A percentile compares a stretch with the other conserved stretches of the same genome.
Evolutionary conservation across 148 eudicot genomes (phyloP).

Genomic region (Camellia japonica): DNA sequence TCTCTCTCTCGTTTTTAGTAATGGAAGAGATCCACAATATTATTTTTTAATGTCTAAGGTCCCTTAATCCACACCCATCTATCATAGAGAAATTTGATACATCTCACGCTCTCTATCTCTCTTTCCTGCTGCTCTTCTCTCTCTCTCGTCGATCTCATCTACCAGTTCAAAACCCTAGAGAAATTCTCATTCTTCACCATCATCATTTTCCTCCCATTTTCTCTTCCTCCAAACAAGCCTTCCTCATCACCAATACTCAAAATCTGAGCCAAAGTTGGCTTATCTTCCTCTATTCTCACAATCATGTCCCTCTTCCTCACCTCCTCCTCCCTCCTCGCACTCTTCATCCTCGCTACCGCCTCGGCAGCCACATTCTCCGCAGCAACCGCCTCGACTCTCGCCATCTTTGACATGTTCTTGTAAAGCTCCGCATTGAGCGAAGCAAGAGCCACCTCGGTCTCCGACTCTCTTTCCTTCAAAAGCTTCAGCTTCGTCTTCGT

Average conservation of each 20-base stretch:
- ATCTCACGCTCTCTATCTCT: too few relatives aligned
- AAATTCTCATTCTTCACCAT: conserved; percentile 57
- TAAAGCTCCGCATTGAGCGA: conserved; percentile 76
- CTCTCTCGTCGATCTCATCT: too few relatives aligned
- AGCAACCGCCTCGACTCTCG: conserved; percentile 54
- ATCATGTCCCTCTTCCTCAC: conserved; percentile 23
- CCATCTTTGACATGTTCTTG: conserved; percentile 75
- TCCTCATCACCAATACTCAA: conserved; percentile 45
- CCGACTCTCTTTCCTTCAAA: conserved; percentile 63
- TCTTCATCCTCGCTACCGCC: conserved; percentile 16
- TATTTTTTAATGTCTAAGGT: too few relatives aligned
- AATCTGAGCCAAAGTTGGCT: conserved; percentile 52
- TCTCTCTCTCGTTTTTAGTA: too few relatives aligned
- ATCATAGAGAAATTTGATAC: too few relatives aligned
- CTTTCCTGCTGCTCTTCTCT: too few relatives aligned
- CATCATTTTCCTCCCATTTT: conserved; percentile 23
- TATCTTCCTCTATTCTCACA: conserved; percentile 23
- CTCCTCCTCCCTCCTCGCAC: conserved; percentile 7
- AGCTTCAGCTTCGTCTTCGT: conserved; percentile 69
- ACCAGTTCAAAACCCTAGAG: too few relatives aligned
- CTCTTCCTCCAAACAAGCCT: conserved; percentile 18
- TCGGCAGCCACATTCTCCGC: conserved; percentile 24
- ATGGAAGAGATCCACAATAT: too few relatives aligned
- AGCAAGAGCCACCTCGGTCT: conserved; percentile 73
- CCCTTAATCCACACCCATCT: too few relatives aligned